A percentile compares a stretch with the other conserved stretches of the same genome.
phyloP scores from a whole-genome alignment of 345 rosid species.

The Clausena lansium region DNA sequence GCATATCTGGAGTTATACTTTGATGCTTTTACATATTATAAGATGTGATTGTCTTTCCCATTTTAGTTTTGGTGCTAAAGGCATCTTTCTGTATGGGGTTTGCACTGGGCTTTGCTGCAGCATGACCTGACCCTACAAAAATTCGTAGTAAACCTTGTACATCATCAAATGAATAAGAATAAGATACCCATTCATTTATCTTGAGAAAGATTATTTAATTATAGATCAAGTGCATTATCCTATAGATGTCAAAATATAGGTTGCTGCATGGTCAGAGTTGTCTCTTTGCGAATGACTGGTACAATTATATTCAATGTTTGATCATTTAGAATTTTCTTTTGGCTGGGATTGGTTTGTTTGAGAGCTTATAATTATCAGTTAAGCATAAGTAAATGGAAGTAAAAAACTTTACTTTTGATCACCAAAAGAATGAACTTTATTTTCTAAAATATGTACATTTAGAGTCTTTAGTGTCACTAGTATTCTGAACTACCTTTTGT shows the following conservation, averaged over 20 bases:
- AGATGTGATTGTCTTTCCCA: slow-evolving; percentile 10
- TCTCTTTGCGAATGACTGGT: background rate
- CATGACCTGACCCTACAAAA: background rate
- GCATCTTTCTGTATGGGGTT: background rate
- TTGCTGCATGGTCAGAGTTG: background rate
- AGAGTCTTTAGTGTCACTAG: background rate
- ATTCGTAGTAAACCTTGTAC: background rate
- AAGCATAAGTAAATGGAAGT: too few relatives aligned
- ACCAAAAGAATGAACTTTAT: background rate
- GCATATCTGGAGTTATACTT: background rate
- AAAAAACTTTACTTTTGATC: background rate
- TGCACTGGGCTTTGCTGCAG: background rate
- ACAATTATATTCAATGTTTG: background rate
- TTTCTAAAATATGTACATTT: background rate
- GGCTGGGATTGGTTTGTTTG: background rate
- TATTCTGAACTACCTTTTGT: background rate
- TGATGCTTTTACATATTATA: background rate
- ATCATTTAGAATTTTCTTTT: background rate
- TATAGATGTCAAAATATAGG: background rate
- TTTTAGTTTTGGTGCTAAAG: background rate
- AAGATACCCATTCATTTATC: background rate
- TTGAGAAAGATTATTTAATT: background rate
- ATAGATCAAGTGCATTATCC: background rate
- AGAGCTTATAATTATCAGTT: too few relatives aligned
- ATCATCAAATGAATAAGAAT: background rate